These are phyloP conservation scores for Ramularia collo-cygni DNA, from an alignment of 2,329 filamentous ascomycete genomes.

Conservation along the genomic window DNA sequence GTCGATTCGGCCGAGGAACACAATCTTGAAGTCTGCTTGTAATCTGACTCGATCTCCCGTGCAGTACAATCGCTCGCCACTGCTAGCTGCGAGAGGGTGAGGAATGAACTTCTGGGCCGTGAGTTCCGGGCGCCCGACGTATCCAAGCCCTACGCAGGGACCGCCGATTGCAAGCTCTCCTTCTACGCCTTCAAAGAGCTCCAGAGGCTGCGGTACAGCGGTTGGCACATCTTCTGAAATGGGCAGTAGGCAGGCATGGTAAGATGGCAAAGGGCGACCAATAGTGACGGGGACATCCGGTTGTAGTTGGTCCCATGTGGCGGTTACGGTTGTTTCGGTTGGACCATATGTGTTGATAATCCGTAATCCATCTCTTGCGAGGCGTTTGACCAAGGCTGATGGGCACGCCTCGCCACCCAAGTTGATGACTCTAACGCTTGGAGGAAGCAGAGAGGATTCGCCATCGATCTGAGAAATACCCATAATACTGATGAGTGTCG, in stretches of 20 bases:
- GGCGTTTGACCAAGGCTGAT: slow-evolving; percentile 14
- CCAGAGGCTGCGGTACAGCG: slow-evolving; percentile 6
- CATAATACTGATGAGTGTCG: slow-evolving; percentile 20
- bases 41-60: slow-evolving; percentile 19
- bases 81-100: slow-evolving; percentile 15
- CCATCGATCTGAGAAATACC: slow-evolving; percentile 10
- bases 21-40: slow-evolving; percentile 16
- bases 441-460: slow-evolving; percentile 12
- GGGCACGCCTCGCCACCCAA: slow-evolving; percentile 21
- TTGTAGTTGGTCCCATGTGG: slow-evolving; percentile 18
- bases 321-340: slow-evolving; percentile 19
- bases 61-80: slow-evolving; percentile 15
- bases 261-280: slow-evolving; percentile 18
- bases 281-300: slow-evolving; percentile 18
- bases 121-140: slow-evolving; percentile 17
- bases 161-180: slow-evolving; percentile 20
- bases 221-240: slow-evolving; percentile 12
- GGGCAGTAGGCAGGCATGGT: slow-evolving; percentile 15
- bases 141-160: slow-evolving; percentile 18
- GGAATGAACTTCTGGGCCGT: slow-evolving; percentile 21
- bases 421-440: slow-evolving; percentile 16
- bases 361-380: slow-evolving; percentile 15
- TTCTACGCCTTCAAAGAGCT: slow-evolving; percentile 13
- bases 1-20: slow-evolving; percentile 68
- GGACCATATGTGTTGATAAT: slow-evolving; percentile 22